Base-by-base conservation (phyloP, 2,329 filamentous ascomycete species). In the Colletotrichum eleusines region DNA sequence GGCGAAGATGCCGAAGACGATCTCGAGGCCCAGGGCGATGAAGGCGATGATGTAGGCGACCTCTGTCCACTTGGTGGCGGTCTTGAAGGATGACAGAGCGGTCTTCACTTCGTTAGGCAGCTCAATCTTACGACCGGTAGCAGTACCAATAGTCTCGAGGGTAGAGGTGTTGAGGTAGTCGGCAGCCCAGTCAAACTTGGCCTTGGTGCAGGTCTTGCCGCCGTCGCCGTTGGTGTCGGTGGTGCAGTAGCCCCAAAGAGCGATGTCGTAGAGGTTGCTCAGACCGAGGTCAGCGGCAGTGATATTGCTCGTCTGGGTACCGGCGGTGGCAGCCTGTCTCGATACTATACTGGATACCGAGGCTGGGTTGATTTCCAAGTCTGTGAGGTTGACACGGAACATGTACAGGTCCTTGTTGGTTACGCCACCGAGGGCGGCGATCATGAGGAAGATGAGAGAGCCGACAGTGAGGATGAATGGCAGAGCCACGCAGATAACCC, bases 231-330 rank as follows among this genome's bases (percentile, higher is more conserved):
- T 86, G 74, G 85, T 80, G 61, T 86, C 82, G 63, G 87, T 89
- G 68, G 85, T 84, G 88, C 96, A 98, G 87, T 94, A 97, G 79
- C 92, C 92, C 92, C 94, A 97, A 46, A 98, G 86, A 78, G 88
- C 89, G 78, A 98, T 86, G 72, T 92, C 88, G 87, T 98, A 98
- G 77, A 90, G 86, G 78, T 95, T 90, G 76, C 87, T 88, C 70
- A 97, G 87, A 65, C 88, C 85, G 53, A 93, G 85, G 31, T 88
- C 82, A 1, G 79, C 74, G 9, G 88, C 88, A 5, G 87, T 90
- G 76, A 91, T 84, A 81, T 89, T 90, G 74, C 75, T 79, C 73
- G 73, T 76, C 72, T 9, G 74, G 14, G 67, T 53, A 14, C 74
- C 66, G 40, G 33, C 50, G 59, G 72, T 75, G 44, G 80, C 76